Base-by-base conservation (phyloP, 495 filamentous ascomycete genomes). In the Cladorrhinum samala region DNA sequence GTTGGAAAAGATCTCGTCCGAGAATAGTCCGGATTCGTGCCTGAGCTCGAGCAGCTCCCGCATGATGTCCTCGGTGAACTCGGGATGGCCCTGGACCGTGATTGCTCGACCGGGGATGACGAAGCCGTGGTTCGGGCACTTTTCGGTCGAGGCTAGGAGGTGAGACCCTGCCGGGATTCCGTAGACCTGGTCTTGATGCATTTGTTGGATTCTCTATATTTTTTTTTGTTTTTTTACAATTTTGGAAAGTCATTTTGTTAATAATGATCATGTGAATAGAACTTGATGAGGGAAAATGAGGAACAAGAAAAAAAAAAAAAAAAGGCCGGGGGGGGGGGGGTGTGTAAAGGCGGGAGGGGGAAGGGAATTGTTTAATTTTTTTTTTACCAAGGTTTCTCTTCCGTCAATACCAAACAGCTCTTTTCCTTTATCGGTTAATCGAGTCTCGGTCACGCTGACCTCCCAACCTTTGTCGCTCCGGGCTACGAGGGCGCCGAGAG, bases 21-120 rank as follows among this genome's bases (percentile, higher is more conserved):
- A 64, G 51, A 95, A 86, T 4, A 95, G 74, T 3, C 85, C 87
- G 40, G 61, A 60, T 42, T 70, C 65, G 49, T 85, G 79, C 25
- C 90, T 72, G 40, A 65, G 53, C 23, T 75, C 70, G 38, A 95
- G 68, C 23, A 96, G 64, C 68, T 91, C 86, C 7, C 66, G 70
- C 55, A 90, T 77, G 52, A 96, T 92, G 33, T 85, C 81, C 46
- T 72, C 75, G 2, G 76, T 88, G 63, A 93, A 95, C 68, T 97
- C 92, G 6, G 92, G 92, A 64, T 97, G 92, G 3, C 90, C 91
- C 66, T 97, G 91, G 3, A 96, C 82, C 0, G 88, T 86, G 27
- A 96, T 83, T 54, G 87, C 72, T 6, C 75, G 72, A 13, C 73
- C 71, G 17, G 83, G 79, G 8, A 75, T 59, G 63, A 93, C 85